Evolutionary conservation across 2,329 filamentous ascomycete species (phyloP).

Genomic region (Balansia obtecta): DNA sequence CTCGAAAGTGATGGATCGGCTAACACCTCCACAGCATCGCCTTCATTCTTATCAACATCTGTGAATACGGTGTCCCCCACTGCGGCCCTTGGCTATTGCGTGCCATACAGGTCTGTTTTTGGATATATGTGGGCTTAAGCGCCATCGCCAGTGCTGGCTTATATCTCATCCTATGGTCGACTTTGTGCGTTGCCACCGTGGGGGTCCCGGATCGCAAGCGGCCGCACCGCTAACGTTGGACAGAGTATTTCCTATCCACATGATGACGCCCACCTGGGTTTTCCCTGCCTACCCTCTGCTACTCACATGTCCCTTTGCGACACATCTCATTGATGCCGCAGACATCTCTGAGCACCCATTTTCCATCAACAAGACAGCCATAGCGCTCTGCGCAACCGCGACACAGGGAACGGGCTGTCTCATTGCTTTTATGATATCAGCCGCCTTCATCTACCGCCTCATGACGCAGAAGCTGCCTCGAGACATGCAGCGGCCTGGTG

Average conservation of each 20-base stretch:
- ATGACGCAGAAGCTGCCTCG: constrained; percentile 80
- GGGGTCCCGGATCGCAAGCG: neutral
- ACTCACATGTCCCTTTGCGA: constrained; percentile 62
- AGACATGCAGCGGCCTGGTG: constrained; percentile 64
- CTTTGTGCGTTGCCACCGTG: constrained; percentile 27
- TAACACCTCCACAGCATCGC: constrained; percentile 31
- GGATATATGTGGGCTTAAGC: constrained; percentile 60
- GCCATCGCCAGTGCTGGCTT: constrained; percentile 55
- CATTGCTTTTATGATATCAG: constrained; percentile 64
- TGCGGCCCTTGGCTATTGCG: constrained; percentile 48
- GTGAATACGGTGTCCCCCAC: constrained; percentile 58
- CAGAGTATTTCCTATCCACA: constrained; percentile 52
- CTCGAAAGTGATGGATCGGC: neutral
- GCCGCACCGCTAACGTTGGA: neutral
- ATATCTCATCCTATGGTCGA: constrained; percentile 61
- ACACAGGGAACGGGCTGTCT: constrained; percentile 44
- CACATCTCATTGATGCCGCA: constrained; percentile 36
- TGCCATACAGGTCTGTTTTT: constrained; percentile 56
- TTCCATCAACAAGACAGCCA: constrained; percentile 25
- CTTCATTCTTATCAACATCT: constrained; percentile 66
- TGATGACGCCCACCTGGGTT: constrained; percentile 83
- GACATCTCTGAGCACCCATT: constrained; percentile 12
- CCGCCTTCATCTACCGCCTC: constrained; percentile 71
- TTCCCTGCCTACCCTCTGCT: constrained; percentile 76
- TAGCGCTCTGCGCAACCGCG: constrained; percentile 36